These are phyloP conservation scores for Trypanosoma platydactyli DNA, from an alignment of 208 protist species.

Conservation along the genomic window DNA sequence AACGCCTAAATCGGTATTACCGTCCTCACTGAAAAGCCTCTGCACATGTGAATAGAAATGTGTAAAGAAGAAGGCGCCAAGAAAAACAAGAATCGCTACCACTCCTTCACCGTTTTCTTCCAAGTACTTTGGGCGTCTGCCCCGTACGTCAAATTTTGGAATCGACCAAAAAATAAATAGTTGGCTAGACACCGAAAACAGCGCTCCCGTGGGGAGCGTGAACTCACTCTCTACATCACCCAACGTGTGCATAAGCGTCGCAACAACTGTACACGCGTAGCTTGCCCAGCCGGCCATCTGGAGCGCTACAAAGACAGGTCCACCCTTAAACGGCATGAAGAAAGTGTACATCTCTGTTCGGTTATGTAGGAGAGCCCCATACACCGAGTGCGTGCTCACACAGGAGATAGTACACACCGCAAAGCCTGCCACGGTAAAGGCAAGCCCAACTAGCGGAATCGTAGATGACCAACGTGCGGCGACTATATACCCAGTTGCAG, in stretches of 20 bases:
- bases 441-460: constrained; percentile 39
- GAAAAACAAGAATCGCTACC: constrained; percentile 66
- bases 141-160: constrained; percentile 45
- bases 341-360: constrained; percentile 38
- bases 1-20: background rate
- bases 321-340: constrained; percentile 83
- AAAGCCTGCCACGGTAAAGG: constrained; percentile 51
- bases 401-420: constrained; percentile 62
- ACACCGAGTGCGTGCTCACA: constrained; percentile 61
- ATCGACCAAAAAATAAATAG: constrained; percentile 64
- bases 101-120: constrained; percentile 78
- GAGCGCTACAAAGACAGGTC: constrained; percentile 50
- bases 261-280: constrained; percentile 47
- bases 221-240: constrained; percentile 41
- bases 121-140: constrained; percentile 45
- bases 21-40: constrained; percentile 26
- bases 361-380: constrained; percentile 57
- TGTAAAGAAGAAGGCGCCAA: constrained; percentile 52
- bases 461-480: constrained; percentile 47
- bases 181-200: constrained; percentile 63
- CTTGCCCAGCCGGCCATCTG: constrained; percentile 67
- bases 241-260: constrained; percentile 60
- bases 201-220: constrained; percentile 40
- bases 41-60: constrained; percentile 42
- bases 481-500: constrained; percentile 57